phyloP scores from a whole-genome alignment of 2,329 filamentous ascomycete genomes.

The Microsporum ferrugineum region DNA sequence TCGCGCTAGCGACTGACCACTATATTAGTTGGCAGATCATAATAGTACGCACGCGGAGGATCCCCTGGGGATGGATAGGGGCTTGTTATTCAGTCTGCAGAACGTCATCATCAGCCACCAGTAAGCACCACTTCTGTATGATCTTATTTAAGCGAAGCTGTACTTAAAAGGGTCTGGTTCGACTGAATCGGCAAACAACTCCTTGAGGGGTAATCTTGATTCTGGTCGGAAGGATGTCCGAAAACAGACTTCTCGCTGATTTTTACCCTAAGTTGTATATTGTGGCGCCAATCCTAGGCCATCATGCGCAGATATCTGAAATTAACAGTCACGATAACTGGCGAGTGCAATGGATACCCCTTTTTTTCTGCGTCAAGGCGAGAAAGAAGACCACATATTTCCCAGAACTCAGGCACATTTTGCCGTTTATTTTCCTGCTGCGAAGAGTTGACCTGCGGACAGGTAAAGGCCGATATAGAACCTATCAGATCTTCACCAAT shows the following conservation, averaged over 20 bases:
- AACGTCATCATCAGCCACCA: not conserved
- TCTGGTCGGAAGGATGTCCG: not conserved
- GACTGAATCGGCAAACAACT: not conserved
- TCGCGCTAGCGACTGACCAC: not conserved
- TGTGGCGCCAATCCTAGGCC: constrained; percentile 3
- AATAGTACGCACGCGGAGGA: not conserved
- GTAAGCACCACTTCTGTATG: not conserved
- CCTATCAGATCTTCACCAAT: not conserved
- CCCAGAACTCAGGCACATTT: not conserved
- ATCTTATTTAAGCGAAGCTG: constrained; percentile 1
- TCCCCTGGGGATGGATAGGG: not conserved
- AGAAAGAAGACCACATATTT: not conserved
- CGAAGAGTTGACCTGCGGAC: not conserved
- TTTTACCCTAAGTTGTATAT: not conserved
- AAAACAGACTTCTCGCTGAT: not conserved
- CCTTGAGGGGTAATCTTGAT: not conserved
- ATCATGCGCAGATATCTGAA: not conserved
- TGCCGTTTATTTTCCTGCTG: not conserved
- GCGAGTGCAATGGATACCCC: not conserved
- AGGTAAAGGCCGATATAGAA: not conserved
- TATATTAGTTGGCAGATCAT: constrained; percentile 1
- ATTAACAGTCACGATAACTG: not conserved
- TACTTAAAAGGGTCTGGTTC: not conserved
- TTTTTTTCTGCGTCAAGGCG: not conserved
- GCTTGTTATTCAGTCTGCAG: not conserved